Evolutionary conservation across 179 eudicot species (phyloP), one percentile per base, ranked within the genome.

Genomic region (Nepenthes alata): DNA sequence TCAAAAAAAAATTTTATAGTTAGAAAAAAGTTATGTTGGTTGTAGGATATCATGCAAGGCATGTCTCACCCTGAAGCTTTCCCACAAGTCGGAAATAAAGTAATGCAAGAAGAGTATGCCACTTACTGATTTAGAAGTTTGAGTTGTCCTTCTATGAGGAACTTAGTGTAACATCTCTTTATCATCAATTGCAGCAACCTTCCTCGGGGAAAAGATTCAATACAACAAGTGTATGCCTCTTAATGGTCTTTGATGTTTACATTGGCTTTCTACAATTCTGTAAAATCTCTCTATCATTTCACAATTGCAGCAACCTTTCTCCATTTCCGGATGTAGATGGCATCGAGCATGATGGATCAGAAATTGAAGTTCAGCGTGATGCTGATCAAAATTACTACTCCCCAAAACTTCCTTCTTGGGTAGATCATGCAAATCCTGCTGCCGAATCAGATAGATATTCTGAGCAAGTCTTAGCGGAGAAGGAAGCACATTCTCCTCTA

Each of bases 341-440:
- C 3, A 14, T 2, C 14, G 25, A 52, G 55, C 67, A 60, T 56
- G 53, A 70, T 65, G 11, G 54, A 6, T 82, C 80, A 14, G 45
- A 41, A 8, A 41, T 67, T 56, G 96, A 86, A 74, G 35, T 45
- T 3, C 60, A 78, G 83, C 94, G 95, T 57, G 87, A 83, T 57
- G 70, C 73, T 47, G 48, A 2, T 61, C 65, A 6, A 7, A 59
- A 49, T 67, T 77, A 69, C 53, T 56, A 25, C n/a, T 47, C 55
- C 12, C 60, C 66, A 7, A 61, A 63, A 54, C 67, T 62, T 53
- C 70, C 72, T 56, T 37, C 64, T 57, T 64, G 55, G 71, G 73
- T 66, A 11, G 74, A 59, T 37, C 67, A 54, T 3, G 75, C 35
- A 58, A 61, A 51, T 63, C 66, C 63, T 60, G 53, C 49, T 44